phyloP scores from a whole-genome alignment of 768 basidiomycete species.

The Lactarius indigo region DNA sequence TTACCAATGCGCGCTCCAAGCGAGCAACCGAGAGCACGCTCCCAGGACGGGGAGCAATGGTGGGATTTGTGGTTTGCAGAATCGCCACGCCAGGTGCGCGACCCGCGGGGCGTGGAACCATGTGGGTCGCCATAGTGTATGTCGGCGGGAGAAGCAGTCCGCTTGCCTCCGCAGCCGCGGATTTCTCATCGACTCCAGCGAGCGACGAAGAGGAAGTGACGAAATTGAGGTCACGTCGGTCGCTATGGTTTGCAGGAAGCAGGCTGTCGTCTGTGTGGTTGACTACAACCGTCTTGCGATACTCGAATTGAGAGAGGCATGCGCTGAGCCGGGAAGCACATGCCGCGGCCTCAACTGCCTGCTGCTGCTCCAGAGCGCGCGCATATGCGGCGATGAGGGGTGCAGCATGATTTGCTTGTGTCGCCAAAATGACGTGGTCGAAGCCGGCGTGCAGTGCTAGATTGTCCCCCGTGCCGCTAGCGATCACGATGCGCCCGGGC shows the following conservation, averaged over 20 bases:
- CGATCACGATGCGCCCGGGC: constrained; percentile 37
- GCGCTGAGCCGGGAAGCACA: constrained; percentile 40
- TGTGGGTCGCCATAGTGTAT: constrained; percentile 72
- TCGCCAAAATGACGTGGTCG: constrained; percentile 66
- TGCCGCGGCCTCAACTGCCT: constrained; percentile 17
- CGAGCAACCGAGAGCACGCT: constrained; percentile 55
- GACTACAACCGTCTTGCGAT: constrained; percentile 55
- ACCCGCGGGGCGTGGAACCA: constrained; percentile 41
- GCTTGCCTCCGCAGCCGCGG: neutral
- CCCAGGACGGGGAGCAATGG: constrained; percentile 46
- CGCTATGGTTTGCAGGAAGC: constrained; percentile 46
- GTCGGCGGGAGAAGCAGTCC: constrained; percentile 38
- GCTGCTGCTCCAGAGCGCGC: constrained; percentile 34
- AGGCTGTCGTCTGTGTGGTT: constrained; percentile 66
- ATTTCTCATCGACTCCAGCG: neutral
- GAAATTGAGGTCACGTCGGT: constrained; percentile 67
- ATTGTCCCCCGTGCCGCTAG: constrained; percentile 33
- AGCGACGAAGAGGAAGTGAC: constrained; percentile 31
- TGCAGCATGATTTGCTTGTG: constrained; percentile 64
- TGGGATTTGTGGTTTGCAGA: constrained; percentile 75
- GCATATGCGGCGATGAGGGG: constrained; percentile 49
- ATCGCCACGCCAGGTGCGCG: constrained; percentile 38
- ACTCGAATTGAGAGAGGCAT: constrained; percentile 52
- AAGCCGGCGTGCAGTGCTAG: constrained; percentile 44
- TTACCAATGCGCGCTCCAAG: constrained; percentile 63